Evolutionary conservation across 805 yeast genomes (phyloP).

Genomic region (Ogataea saltuana): DNA sequence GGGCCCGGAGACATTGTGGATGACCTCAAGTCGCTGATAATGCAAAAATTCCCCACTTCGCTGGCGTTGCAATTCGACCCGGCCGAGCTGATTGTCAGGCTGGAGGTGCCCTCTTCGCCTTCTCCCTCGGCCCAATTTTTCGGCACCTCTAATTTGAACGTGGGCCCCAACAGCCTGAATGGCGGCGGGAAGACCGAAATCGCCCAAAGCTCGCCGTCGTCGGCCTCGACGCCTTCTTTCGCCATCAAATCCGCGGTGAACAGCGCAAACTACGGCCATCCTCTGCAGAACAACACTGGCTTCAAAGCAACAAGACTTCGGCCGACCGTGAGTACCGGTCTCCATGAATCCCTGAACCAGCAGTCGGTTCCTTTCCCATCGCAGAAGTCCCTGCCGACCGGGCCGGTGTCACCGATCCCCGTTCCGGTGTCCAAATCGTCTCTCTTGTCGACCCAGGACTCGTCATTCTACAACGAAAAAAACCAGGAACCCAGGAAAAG

Average conservation of each 20-base stretch:
- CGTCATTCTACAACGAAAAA: conserved; percentile 3
- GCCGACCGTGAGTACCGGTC: not conserved
- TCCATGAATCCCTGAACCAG: not conserved
- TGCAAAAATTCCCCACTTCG: conserved; percentile 67
- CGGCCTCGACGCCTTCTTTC: conserved; percentile 9
- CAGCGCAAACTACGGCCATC: too few species aligned
- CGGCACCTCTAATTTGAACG: not conserved
- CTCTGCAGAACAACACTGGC: conserved; percentile 8
- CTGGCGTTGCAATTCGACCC: conserved; percentile 64
- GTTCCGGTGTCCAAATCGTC: conserved; percentile 28
- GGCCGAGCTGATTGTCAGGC: conserved; percentile 54
- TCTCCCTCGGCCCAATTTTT: conserved; percentile 4
- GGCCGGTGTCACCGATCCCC: conserved; percentile 34
- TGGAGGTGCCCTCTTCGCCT: conserved; percentile 25
- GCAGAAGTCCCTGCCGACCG: conserved; percentile 10
- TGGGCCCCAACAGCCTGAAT: not conserved
- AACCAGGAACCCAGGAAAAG: not conserved
- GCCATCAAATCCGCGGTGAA: conserved; percentile 4
- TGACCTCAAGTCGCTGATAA: conserved; percentile 70
- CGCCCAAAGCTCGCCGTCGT: conserved; percentile 9
- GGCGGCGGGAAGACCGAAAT: not conserved
- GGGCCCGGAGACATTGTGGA: conserved; percentile 69
- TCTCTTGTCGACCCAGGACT: conserved; percentile 16
- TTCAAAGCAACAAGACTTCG: conserved; percentile 10
- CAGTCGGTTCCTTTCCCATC: conserved; percentile 1